phyloP scores from a whole-genome alignment of 1,284 basidiomycete species.

The Somion occarium region DNA sequence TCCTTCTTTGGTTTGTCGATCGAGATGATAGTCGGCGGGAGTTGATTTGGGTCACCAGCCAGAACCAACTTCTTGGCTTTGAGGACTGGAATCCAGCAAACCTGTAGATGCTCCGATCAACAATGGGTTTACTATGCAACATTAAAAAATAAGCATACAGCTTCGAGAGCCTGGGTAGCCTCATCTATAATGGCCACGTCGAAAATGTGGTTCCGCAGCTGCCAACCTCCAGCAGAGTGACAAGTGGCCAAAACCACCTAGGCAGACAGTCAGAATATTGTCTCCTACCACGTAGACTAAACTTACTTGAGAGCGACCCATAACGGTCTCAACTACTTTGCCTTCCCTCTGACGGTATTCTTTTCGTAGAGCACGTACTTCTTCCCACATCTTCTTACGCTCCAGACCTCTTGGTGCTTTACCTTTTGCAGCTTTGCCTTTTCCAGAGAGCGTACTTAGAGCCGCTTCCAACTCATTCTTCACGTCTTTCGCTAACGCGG shows the following conservation, averaged over 20 bases:
- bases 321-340: conserved; percentile 75
- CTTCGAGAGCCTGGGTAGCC: conserved; percentile 94
- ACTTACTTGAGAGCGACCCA: conserved; percentile 69
- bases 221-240: conserved; percentile 83
- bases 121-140: neutral
- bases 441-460: conserved; percentile 65
- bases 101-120: conserved; percentile 37
- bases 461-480: conserved; percentile 77
- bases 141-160: conserved; percentile 44
- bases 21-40: conserved; percentile 90
- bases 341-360: conserved; percentile 92
- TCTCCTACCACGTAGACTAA: neutral
- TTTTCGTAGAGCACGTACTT: conserved; percentile 85
- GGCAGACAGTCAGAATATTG: neutral
- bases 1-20: conserved; percentile 33
- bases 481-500: conserved; percentile 79
- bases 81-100: conserved; percentile 94
- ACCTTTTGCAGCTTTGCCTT: conserved; percentile 73
- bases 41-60: conserved; percentile 87
- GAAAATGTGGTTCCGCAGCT: conserved; percentile 72
- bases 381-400: conserved; percentile 86
- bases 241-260: conserved; percentile 90
- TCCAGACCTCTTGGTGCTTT: conserved; percentile 71
- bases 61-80: conserved; percentile 86
- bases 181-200: conserved; percentile 96